A percentile compares a stretch with the other conserved stretches of the same genome.
Evolutionary conservation across 2,329 filamentous ascomycete species (phyloP).

Genomic region (Dissoconium aciculare): DNA sequence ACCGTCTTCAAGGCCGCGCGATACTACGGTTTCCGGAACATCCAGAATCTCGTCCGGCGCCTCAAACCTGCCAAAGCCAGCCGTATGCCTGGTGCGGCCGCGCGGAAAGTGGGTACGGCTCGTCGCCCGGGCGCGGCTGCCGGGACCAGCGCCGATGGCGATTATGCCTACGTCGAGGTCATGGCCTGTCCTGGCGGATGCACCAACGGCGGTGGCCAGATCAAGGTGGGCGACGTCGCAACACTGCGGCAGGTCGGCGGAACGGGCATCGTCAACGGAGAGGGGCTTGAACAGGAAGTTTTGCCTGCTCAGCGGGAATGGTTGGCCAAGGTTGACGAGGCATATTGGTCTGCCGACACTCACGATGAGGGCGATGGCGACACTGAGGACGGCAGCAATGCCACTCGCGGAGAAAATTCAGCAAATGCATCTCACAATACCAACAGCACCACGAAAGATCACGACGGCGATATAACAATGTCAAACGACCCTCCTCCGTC

Average conservation of each 20-base stretch:
- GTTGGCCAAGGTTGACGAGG: constrained; percentile 56
- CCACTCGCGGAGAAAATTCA: too few species aligned
- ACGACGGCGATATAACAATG: constrained; percentile 12
- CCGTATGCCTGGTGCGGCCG: constrained; percentile 62
- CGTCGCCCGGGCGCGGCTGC: constrained; percentile 21
- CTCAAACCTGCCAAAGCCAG: constrained; percentile 68
- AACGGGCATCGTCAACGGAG: constrained; percentile 22
- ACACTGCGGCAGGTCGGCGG: constrained; percentile 24
- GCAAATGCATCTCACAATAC: too few species aligned
- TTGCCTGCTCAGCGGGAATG: constrained; percentile 74
- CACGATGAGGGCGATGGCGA: constrained; percentile 3
- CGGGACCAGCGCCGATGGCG: constrained; percentile 28
- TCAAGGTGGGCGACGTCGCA: constrained; percentile 69
- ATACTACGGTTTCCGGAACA: constrained; percentile 96
- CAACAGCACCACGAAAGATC: not conserved
- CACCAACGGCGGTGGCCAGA: constrained; percentile 91
- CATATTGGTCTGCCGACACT: constrained; percentile 23
- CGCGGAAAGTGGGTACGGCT: constrained; percentile 36
- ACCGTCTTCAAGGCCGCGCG: constrained; percentile 63
- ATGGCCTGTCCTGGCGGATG: constrained; percentile 99
- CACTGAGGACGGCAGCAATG: constrained; percentile 2
- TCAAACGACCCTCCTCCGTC: constrained; percentile 3
- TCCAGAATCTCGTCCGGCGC: constrained; percentile 89
- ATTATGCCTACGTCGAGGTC: constrained; percentile 91
- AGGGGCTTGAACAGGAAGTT: constrained; percentile 21